phyloP scores from a whole-genome alignment of 75 land plant species.

The Cupressus sempervirens region DNA sequence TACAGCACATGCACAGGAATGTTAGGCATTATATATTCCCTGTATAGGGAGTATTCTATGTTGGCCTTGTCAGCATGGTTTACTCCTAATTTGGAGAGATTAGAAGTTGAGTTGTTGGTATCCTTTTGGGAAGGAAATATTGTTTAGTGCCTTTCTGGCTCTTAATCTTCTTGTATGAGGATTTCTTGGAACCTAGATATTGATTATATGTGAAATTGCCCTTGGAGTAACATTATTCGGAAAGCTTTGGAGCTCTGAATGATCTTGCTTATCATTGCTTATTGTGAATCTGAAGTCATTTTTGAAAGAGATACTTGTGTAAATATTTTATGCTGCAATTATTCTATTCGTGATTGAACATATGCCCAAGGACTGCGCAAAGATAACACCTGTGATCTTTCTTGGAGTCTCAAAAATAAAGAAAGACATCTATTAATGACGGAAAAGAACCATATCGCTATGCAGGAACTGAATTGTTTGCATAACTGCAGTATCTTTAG shows the following conservation, averaged over 20 bases:
- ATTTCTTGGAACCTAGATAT: conserved; percentile 5
- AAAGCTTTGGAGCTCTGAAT: background rate
- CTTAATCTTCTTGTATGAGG: background rate
- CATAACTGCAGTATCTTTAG: background rate
- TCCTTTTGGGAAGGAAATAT: conserved; percentile 7
- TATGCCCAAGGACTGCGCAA: background rate
- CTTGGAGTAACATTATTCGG: background rate
- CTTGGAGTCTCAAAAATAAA: background rate
- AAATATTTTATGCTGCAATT: background rate
- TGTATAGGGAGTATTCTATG: background rate
- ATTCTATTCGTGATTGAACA: background rate
- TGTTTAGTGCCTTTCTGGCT: background rate
- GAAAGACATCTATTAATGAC: background rate
- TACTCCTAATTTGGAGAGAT: conserved; percentile 5
- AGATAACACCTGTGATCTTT: background rate
- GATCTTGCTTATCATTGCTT: background rate
- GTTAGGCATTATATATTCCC: background rate
- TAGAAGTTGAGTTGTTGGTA: background rate
- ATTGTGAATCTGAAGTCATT: background rate
- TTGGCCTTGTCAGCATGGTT: background rate
- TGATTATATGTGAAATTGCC: background rate
- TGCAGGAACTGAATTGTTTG: background rate
- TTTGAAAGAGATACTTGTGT: background rate
- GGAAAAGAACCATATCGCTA: background rate
- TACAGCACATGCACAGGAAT: background rate